Conservation (phyloP, 1,284 basidiomycete genomes). For the Boletus mariae region DNA sequence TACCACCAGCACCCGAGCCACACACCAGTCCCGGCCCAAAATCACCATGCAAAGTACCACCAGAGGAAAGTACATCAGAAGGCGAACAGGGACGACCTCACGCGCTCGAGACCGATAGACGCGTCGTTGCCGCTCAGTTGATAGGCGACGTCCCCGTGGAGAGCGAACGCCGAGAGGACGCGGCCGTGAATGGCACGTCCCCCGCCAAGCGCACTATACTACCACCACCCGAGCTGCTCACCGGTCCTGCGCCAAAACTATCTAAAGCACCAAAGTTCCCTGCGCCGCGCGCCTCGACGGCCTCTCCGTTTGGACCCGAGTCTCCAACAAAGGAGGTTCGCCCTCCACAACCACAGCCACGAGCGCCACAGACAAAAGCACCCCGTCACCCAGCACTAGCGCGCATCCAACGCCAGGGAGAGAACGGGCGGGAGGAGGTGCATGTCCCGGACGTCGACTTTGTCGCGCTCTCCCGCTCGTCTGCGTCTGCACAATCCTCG, state of each 20-base stretch:
- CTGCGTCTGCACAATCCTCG: conserved; percentile 18
- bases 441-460: conserved; percentile 26
- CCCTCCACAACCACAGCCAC: neutral
- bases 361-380: conserved; percentile 1
- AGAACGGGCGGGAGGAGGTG: neutral
- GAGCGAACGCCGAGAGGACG: neutral
- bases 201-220: conserved; percentile 3
- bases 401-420: conserved; percentile 18
- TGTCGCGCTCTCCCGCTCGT: conserved; percentile 14
- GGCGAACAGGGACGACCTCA: neutral
- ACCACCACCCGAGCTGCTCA: neutral
- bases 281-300: conserved; percentile 20
- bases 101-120: neutral
- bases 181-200: neutral
- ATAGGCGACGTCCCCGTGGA: too few species aligned
- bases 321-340: neutral
- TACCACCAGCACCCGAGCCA: neutral
- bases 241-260: neutral
- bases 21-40: neutral
- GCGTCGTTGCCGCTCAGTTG: too few species aligned
- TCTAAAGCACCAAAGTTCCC: conserved; percentile 7
- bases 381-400: conserved; percentile 10
- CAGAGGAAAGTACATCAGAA: neutral
- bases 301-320: conserved; percentile 21
- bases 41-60: neutral